These are phyloP conservation scores for Phialophora macrospora DNA, from an alignment of 2,329 filamentous ascomycete species.

Conservation along the genomic window DNA sequence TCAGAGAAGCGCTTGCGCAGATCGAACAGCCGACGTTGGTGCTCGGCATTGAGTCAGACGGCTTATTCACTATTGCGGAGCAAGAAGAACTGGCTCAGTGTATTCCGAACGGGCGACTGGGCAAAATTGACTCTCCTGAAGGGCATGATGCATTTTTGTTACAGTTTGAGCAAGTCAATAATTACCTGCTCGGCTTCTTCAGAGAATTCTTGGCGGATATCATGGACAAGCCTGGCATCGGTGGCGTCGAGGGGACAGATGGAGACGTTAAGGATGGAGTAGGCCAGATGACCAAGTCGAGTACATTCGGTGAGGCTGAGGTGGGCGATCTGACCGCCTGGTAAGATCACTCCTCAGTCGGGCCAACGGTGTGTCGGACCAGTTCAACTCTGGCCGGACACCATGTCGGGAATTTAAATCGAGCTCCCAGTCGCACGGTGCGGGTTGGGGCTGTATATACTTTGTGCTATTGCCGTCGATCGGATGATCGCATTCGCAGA, in stretches of 20 bases:
- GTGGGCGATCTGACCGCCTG: conserved; percentile 72
- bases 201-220: conserved; percentile 83
- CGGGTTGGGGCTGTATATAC: conserved; percentile 26
- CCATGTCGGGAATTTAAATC: background rate
- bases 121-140: conserved; percentile 90
- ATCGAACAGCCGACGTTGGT: conserved; percentile 91
- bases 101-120: conserved; percentile 76
- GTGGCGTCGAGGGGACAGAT: conserved; percentile 33
- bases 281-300: conserved; percentile 76
- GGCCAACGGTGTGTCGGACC: conserved; percentile 18
- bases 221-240: conserved; percentile 67
- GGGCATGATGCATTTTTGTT: conserved; percentile 95
- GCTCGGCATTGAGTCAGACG: conserved; percentile 92
- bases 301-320: conserved; percentile 93
- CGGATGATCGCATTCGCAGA: conserved; percentile 37
- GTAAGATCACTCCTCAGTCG: conserved; percentile 25
- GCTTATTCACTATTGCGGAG: conserved; percentile 95
- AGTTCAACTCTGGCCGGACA: conserved; percentile 38
- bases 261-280: conserved; percentile 53
- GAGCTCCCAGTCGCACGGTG: background rate
- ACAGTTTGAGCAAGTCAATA: conserved; percentile 97
- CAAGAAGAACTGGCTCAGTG: conserved; percentile 87
- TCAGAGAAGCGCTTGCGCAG: conserved; percentile 75
- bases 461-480: conserved; percentile 36
- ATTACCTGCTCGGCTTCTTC: conserved; percentile 81